phyloP scores from a whole-genome alignment of 1,139 yeast genomes.

The Pneumocystis canis region DNA sequence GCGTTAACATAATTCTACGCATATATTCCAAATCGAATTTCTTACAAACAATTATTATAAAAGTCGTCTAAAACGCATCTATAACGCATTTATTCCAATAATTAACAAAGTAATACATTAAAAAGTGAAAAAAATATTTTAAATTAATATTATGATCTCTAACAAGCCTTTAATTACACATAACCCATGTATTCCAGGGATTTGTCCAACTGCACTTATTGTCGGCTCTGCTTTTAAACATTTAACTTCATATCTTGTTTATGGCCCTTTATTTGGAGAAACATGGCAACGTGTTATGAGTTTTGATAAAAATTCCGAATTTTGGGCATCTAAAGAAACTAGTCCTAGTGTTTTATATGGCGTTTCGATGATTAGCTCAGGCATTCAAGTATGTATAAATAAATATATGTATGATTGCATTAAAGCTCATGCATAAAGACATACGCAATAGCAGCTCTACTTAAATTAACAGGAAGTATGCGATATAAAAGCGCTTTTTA shows the following conservation, averaged over 20 bases:
- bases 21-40: too few species aligned
- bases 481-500: constrained; percentile 29
- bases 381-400: constrained; percentile 5
- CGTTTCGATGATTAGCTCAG: constrained; percentile 26
- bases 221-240: neutral
- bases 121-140: too few species aligned
- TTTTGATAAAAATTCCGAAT: constrained; percentile 21
- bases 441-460: constrained; percentile 30
- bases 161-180: too few species aligned
- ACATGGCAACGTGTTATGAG: neutral
- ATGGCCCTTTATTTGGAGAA: neutral
- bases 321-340: constrained; percentile 27
- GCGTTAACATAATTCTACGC: too few species aligned
- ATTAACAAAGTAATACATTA: too few species aligned
- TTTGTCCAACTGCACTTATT: neutral
- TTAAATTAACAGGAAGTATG: constrained; percentile 28
- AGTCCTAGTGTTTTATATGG: constrained; percentile 27
- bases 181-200: neutral
- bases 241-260: neutral
- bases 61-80: too few species aligned
- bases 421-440: constrained; percentile 21
- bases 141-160: too few species aligned
- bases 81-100: too few species aligned
- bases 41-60: too few species aligned
- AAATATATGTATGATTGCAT: constrained; percentile 10